Conservation (phyloP, 2,329 filamentous ascomycete genomes). For the Colletotrichum sp. region DNA sequence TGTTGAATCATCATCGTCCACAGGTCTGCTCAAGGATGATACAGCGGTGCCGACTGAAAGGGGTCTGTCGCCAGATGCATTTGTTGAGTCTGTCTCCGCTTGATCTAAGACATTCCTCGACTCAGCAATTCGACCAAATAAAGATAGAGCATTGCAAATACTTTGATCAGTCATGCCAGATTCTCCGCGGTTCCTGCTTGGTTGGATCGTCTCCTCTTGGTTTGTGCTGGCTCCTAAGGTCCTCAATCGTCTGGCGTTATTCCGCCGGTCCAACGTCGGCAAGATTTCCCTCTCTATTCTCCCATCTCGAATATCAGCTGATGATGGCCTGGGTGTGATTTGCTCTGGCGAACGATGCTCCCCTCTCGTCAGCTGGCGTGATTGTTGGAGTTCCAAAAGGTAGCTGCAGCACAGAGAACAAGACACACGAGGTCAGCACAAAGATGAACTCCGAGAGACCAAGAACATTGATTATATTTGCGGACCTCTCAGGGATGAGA, state of each 20-base stretch:
- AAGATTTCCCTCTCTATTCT: background rate
- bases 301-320: background rate
- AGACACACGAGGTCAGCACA: background rate
- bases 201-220: background rate
- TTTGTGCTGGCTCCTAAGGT: background rate
- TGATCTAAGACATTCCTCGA: background rate
- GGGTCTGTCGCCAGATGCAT: background rate
- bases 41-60: background rate
- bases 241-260: background rate
- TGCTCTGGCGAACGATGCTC: accelerated
- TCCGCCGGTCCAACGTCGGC: background rate
- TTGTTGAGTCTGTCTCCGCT: background rate
- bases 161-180: background rate
- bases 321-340: too few relatives aligned
- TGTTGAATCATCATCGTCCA: background rate
- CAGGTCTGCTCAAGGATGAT: background rate
- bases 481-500: background rate
- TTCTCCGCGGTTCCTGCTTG: background rate
- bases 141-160: background rate
- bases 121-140: background rate
- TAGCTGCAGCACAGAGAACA: background rate
- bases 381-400: background rate
- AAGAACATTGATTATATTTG: background rate
- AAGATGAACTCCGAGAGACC: background rate
- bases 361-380: background rate